phyloP scores from a whole-genome alignment of 2,329 filamentous ascomycete species.

The Atkinsonella texensis region DNA sequence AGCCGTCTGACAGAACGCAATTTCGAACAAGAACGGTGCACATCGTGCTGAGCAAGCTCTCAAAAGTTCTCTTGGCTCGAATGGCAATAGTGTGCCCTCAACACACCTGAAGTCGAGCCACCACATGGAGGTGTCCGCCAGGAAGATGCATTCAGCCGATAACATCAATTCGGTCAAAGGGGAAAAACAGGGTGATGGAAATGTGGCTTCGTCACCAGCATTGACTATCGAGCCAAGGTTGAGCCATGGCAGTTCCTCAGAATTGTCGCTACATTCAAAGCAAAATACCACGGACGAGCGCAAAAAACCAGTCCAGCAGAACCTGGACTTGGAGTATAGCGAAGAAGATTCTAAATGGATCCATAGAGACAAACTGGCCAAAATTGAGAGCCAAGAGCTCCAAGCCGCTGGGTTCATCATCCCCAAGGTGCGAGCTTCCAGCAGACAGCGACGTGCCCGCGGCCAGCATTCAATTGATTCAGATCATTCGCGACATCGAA shows the following conservation, averaged over 20 bases:
- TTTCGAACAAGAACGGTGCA: conserved; percentile 6
- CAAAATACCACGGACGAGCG: conserved; percentile 15
- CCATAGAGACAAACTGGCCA: conserved; percentile 70
- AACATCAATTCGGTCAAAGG: conserved; percentile 16
- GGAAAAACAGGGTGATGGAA: conserved; percentile 13
- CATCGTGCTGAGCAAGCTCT: conserved; percentile 7
- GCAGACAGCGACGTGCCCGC: conserved; percentile 28
- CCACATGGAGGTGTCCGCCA: conserved; percentile 17
- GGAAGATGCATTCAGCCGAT: conserved; percentile 25
- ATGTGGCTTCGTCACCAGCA: conserved; percentile 11
- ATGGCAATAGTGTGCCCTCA: conserved; percentile 14
- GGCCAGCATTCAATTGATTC: conserved; percentile 6
- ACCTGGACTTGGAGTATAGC: conserved; percentile 19
- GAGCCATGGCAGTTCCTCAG: conserved; percentile 8
- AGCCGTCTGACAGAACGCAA: conserved; percentile 4
- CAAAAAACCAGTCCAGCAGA: conserved; percentile 15
- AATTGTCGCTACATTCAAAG: conserved; percentile 8
- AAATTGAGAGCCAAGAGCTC: conserved; percentile 70
- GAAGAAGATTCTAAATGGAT: conserved; percentile 68
- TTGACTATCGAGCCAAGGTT: conserved; percentile 14
- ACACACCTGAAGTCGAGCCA: conserved; percentile 10
- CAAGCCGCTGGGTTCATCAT: conserved; percentile 63
- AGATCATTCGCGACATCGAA: conserved; percentile 22
- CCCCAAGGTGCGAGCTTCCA: conserved; percentile 40
- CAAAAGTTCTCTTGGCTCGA: conserved; percentile 10